phyloP scores from a whole-genome alignment of 352 stramenopile genomes.

The Pythium rishiriense region DNA sequence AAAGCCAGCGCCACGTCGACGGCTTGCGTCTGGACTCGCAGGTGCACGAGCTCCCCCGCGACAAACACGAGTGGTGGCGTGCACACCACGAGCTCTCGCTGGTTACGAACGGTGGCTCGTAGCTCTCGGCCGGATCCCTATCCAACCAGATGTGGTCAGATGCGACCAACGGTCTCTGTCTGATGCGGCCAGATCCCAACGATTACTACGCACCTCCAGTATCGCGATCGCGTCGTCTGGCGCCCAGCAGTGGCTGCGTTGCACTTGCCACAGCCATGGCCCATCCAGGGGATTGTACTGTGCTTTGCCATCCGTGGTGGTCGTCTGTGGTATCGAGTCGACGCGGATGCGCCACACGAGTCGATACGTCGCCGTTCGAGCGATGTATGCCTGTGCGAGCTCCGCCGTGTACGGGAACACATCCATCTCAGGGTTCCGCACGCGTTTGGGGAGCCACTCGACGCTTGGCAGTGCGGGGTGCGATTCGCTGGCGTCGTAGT shows the following conservation, averaged over 20 bases:
- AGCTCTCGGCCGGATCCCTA: constrained; percentile 13
- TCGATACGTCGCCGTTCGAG: constrained; percentile 8
- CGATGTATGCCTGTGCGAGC: constrained; percentile 6
- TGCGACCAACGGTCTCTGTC: too few relatives aligned
- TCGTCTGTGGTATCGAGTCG: not conserved
- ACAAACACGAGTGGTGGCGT: constrained; percentile 10
- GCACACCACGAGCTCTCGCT: constrained; percentile 3
- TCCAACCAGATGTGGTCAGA: too few relatives aligned
- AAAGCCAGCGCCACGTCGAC: constrained; percentile 5
- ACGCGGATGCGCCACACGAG: constrained; percentile 21
- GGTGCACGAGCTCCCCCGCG: constrained; percentile 12
- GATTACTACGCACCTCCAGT: not conserved
- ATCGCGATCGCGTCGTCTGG: not conserved
- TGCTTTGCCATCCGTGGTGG: not conserved
- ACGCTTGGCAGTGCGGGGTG: not conserved
- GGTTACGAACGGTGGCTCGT: constrained; percentile 2
- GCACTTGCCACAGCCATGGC: constrained; percentile 4
- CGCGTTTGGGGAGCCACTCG: constrained; percentile 4
- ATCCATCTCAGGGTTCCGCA: not conserved
- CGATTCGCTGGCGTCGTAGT: constrained; percentile 3
- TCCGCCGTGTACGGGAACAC: not conserved
- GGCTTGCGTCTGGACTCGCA: not conserved
- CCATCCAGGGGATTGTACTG: not conserved
- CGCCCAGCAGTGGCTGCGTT: constrained; percentile 15
- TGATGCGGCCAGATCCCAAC: too few relatives aligned